Conservation (phyloP, 148 eudicot species). For the Chenopodium berlandieri region DNA sequence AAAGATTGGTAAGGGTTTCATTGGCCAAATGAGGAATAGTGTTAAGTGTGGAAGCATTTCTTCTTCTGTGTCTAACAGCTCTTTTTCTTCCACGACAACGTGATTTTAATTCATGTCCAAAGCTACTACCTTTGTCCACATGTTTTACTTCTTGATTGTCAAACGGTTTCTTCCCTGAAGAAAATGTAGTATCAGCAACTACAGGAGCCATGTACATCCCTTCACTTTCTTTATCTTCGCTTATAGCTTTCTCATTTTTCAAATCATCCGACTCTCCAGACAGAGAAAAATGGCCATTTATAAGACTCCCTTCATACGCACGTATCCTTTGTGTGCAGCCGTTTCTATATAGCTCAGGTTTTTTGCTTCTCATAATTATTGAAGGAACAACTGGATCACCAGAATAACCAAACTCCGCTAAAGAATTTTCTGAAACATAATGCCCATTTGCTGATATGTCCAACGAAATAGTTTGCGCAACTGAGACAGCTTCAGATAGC, state of each 20-base stretch:
- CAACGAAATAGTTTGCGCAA: slow-evolving; percentile 17
- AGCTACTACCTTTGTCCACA: slow-evolving; percentile 10
- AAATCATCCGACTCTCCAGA: slow-evolving; percentile 28
- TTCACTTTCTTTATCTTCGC: slow-evolving; percentile 33
- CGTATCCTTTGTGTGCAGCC: slow-evolving; percentile 81
- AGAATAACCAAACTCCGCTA: slow-evolving; percentile 20
- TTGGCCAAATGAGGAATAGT: slow-evolving; percentile 16
- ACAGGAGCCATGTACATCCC: slow-evolving; percentile 17
- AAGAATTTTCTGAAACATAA: slow-evolving; percentile 14
- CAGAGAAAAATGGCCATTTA: slow-evolving; percentile 42
- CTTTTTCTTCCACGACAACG: slow-evolving; percentile 28
- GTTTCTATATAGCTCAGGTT: slow-evolving; percentile 54
- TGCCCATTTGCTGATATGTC: slow-evolving; percentile 19
- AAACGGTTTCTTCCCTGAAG: slow-evolving; percentile 11
- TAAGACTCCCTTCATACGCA: slow-evolving; percentile 55
- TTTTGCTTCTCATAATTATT: slow-evolving; percentile 56
- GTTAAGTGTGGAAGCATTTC: slow-evolving; percentile 18
- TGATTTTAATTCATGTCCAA: slow-evolving; percentile 17
- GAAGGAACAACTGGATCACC: slow-evolving; percentile 54
- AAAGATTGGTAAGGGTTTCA: slow-evolving; percentile 10
- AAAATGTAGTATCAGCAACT: slow-evolving; percentile 13
- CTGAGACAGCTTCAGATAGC: slow-evolving; percentile 10
- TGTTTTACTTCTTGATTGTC: slow-evolving; percentile 8
- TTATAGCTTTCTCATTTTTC: slow-evolving; percentile 26
- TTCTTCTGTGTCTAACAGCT: slow-evolving; percentile 33